Evolutionary conservation across 2,329 filamentous ascomycete genomes (phyloP).

Genomic region (Aspergillus proliferans): DNA sequence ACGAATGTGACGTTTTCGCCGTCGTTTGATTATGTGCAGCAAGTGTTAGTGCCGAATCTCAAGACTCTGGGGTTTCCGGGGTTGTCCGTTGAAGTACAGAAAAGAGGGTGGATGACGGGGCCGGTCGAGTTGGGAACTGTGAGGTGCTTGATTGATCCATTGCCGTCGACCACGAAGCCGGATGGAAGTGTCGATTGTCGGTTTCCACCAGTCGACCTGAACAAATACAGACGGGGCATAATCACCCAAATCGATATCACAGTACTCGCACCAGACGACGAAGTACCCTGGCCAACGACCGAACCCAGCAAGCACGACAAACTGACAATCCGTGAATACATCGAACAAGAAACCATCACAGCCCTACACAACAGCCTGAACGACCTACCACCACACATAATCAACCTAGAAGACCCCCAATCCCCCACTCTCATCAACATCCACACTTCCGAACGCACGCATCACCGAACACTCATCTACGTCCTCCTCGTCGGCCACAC

Average conservation of each 20-base stretch:
- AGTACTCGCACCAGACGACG: conserved; percentile 30
- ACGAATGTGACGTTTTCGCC: conserved; percentile 54
- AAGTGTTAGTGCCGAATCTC: conserved; percentile 53
- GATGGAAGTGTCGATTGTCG: conserved; percentile 2
- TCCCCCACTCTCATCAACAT: conserved; percentile 16
- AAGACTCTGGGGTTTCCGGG: conserved; percentile 44
- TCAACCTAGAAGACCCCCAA: neutral
- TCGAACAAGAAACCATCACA: conserved; percentile 15
- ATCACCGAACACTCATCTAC: conserved; percentile 44
- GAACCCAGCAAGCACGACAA: neutral
- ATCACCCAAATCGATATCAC: conserved; percentile 36
- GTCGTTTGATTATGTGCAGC: conserved; percentile 50
- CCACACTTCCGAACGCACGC: conserved; percentile 38
- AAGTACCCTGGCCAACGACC: neutral
- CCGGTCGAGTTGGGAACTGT: conserved; percentile 42
- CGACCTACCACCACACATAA: too few relatives aligned
- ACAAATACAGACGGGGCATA: conserved; percentile 20
- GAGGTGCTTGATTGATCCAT: conserved; percentile 43
- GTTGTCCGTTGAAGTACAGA: conserved; percentile 38
- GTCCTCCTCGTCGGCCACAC: conserved; percentile 51
- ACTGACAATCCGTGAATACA: conserved; percentile 16
- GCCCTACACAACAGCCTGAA: conserved; percentile 12
- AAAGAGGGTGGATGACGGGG: conserved; percentile 51
- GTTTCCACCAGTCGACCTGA: conserved; percentile 30
- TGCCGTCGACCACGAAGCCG: conserved; percentile 13